phyloP scores from a whole-genome alignment of 176 grass and related monocot species.

The Musa troglodytarum region DNA sequence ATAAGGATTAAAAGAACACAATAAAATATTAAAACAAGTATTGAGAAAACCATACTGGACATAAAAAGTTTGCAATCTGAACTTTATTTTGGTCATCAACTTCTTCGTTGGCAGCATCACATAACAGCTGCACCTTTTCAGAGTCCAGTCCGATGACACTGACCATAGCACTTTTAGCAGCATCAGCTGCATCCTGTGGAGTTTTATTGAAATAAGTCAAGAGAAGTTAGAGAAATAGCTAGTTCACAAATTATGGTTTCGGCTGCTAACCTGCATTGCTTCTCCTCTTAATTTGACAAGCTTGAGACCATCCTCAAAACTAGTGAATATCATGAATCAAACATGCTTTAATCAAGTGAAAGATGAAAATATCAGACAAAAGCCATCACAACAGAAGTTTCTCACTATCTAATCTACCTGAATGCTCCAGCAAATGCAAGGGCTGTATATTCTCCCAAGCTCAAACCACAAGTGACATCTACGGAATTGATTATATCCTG shows the following conservation, averaged over 20 bases:
- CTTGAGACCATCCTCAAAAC: slow-evolving; percentile 98
- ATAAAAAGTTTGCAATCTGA: slow-evolving; percentile 89
- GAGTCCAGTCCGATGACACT: slow-evolving; percentile 95
- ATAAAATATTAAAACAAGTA: slow-evolving; percentile 8
- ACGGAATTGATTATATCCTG: slow-evolving; percentile 62
- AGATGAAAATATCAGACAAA: neutral
- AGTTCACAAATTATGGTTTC: neutral
- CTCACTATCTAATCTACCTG: slow-evolving; percentile 41
- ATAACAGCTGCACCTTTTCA: slow-evolving; percentile 90
- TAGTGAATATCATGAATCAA: slow-evolving; percentile 14
- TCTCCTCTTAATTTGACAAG: slow-evolving; percentile 98
- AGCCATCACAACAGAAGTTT: neutral
- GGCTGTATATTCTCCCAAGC: slow-evolving; percentile 90
- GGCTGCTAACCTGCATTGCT: slow-evolving; percentile 77
- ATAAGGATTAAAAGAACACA: slow-evolving; percentile 9
- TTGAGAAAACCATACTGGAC: slow-evolving; percentile 43
- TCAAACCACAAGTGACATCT: slow-evolving; percentile 91
- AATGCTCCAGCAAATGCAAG: slow-evolving; percentile 94
- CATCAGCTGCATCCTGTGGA: slow-evolving; percentile 81
- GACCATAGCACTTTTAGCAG: slow-evolving; percentile 79
- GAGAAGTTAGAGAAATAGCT: neutral
- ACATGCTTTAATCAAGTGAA: slow-evolving; percentile 18
- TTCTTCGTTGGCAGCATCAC: slow-evolving; percentile 84
- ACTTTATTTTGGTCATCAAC: slow-evolving; percentile 75
- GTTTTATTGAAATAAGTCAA: neutral